These are phyloP conservation scores for Vaccinium vitisidaea DNA, from an alignment of 148 eudicot genomes.

Conservation along the genomic window DNA sequence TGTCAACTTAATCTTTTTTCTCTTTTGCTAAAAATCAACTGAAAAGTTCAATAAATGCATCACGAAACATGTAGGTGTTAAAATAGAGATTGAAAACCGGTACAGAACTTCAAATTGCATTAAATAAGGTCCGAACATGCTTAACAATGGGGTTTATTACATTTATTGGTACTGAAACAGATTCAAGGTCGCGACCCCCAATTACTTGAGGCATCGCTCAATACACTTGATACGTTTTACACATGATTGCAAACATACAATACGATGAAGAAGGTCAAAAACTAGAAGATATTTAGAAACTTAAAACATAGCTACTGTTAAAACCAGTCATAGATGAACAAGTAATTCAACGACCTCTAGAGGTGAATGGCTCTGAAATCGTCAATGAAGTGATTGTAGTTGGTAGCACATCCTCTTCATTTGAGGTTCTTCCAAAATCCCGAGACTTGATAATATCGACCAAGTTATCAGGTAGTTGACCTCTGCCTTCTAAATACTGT, in stretches of 20 bases:
- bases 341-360: constrained; percentile 7
- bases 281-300: neutral
- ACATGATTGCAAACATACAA: neutral
- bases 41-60: neutral
- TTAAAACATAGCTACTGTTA: neutral
- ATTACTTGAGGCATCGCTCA: neutral
- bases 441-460: neutral
- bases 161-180: neutral
- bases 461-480: constrained; percentile 8
- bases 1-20: no score
- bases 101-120: neutral
- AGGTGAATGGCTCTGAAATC: neutral
- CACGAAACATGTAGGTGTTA: neutral
- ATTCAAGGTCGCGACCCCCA: neutral
- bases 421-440: neutral
- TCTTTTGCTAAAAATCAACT: neutral
- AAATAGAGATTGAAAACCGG: neutral
- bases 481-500: constrained; percentile 4
- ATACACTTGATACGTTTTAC: neutral
- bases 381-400: neutral
- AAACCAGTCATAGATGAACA: neutral
- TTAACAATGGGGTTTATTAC: neutral
- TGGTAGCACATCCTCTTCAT: neutral
- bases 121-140: neutral
- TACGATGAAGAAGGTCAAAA: neutral